Evolutionary conservation across 164 flowering plant species (phyloP), one percentile per base, ranked within the genome.

Genomic region (Macadamia integrifolia): DNA sequence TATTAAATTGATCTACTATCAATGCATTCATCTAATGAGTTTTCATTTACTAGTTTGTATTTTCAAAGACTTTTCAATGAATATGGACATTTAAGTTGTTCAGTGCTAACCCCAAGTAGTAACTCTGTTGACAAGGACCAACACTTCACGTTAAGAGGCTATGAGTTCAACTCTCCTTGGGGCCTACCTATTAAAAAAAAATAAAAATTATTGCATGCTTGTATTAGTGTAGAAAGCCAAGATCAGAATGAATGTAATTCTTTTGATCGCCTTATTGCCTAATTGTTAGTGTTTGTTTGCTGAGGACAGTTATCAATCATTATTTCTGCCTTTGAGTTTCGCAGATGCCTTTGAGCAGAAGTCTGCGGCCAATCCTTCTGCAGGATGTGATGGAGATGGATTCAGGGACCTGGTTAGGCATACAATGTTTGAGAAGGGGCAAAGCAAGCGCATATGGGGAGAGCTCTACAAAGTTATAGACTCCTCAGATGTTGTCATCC

Each of bases 371-470:
- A 65, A 23, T 70, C 71, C 80, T 6, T 64, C 82, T 31, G 68
- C 70, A 72, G 92, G 75, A 71, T 71, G 46, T 73, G 93, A 85
- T 75, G 88, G 59, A 66, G 98, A 95, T 80, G 99, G 97, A 52
- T 84, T 89, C 35, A 87, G 97, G 63, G 97, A 91, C 64, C 79
- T 88, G 59, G 99, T 95, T 44, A 82, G 98, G 65, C 99, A 95
- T 74, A 88, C 82, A 15, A 91, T 95, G 99, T 95, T 95, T 85
- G 99, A 95, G 69, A 95, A 95, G 78, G 99, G 99, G 69, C 99
- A 95, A 74, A 95, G 99, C 76, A 95, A 90, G 70, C 91, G 99
- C 32, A 95, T 95, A 63, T 95, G 98, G 98, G 97, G 99, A 66
- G 99, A 95, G 77, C 97, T 95, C 60, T 93, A 92, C 84, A 95